phyloP scores from a whole-genome alignment of 345 rosid species.

The Raphanus sativus region DNA sequence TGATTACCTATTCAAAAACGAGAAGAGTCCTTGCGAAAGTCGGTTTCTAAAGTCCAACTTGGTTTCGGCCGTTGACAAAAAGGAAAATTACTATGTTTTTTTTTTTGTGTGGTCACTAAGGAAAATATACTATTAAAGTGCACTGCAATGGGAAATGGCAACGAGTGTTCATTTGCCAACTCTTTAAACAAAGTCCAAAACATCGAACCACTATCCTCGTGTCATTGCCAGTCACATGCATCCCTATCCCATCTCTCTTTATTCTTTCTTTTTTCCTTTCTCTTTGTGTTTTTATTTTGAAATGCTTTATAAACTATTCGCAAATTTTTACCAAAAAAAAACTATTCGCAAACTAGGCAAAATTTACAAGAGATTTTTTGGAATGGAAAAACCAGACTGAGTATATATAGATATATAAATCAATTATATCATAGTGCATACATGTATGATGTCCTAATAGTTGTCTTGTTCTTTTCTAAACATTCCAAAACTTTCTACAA shows the following conservation, averaged over 20 bases:
- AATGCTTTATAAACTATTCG: background rate
- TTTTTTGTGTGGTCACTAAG: background rate
- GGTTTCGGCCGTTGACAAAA: slow-evolving; percentile 8
- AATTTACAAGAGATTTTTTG: background rate
- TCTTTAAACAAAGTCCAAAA: slow-evolving; percentile 36
- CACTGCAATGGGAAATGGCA: slow-evolving; percentile 19
- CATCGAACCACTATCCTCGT: slow-evolving; percentile 36
- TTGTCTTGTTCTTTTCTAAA: background rate
- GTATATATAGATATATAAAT: background rate
- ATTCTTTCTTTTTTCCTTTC: background rate
- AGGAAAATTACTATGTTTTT: background rate
- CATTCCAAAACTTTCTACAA: background rate
- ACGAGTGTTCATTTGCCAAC: slow-evolving; percentile 27
- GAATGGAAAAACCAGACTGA: background rate
- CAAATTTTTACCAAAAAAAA: too few relatives aligned
- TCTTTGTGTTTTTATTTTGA: background rate
- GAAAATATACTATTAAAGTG: slow-evolving; percentile 15
- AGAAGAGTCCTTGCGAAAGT: background rate
- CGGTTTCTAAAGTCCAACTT: background rate
- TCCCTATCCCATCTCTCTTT: background rate
- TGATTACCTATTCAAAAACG: background rate
- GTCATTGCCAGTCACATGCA: slow-evolving; percentile 39
- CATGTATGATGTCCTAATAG: background rate
- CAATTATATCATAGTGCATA: background rate
- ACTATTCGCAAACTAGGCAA: background rate